phyloP scores from a whole-genome alignment of 225 moss, liverwort and hornwort genomes.

The Physcomitrium patens region DNA sequence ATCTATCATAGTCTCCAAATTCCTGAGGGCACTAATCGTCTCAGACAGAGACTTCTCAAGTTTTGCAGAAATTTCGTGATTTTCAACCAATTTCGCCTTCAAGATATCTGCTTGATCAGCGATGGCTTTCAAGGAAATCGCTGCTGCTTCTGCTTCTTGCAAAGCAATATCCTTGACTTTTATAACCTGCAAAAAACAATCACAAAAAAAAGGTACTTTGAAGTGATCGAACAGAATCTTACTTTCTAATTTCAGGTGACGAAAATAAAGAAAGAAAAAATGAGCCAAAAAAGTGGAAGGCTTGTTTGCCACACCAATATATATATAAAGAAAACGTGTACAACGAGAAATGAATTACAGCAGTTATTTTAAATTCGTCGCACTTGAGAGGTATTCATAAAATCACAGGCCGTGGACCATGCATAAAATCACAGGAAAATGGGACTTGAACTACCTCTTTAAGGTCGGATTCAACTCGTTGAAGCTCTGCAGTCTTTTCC shows the following conservation, averaged over 20 bases:
- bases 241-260: not conserved
- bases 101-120: slow-evolving; percentile 38
- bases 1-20: slow-evolving; percentile 42
- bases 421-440: slow-evolving; percentile 3
- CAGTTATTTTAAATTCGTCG: too few relatives aligned
- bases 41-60: slow-evolving; percentile 41
- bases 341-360: too few relatives aligned
- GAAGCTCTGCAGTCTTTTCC: slow-evolving; percentile 48
- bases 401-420: not conserved
- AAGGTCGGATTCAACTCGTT: slow-evolving; percentile 37
- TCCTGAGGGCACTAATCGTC: slow-evolving; percentile 25
- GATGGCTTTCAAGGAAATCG: slow-evolving; percentile 23
- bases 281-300: too few relatives aligned
- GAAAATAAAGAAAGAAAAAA: too few relatives aligned
- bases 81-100: slow-evolving; percentile 36
- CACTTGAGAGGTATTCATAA: not conserved
- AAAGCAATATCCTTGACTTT: slow-evolving; percentile 39
- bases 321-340: too few relatives aligned
- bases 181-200: slow-evolving; percentile 40
- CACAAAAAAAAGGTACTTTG: slow-evolving; percentile 8
- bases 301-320: too few relatives aligned
- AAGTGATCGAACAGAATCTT: slow-evolving; percentile 24
- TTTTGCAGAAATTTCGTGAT: slow-evolving; percentile 19
- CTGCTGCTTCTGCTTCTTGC: slow-evolving; percentile 45
- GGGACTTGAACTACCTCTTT: slow-evolving; percentile 36